Conservation (phyloP, 257 asterid species). For the Solanum gandarillasii region DNA sequence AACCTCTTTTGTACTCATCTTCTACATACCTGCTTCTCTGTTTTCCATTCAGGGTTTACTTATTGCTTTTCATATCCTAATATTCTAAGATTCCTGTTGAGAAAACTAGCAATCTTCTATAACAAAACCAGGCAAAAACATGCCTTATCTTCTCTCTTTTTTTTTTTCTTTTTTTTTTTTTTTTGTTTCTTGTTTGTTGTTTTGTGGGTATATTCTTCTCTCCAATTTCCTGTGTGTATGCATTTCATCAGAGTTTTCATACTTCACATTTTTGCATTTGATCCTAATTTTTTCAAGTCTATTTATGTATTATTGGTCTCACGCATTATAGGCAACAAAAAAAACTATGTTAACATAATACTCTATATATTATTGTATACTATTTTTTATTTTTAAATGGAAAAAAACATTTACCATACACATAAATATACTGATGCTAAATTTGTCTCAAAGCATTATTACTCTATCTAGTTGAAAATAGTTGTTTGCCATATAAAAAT, state of each 20-base stretch:
- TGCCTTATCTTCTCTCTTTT: neutral
- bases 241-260: neutral
- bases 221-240: neutral
- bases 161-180: neutral
- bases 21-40: neutral
- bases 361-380: neutral
- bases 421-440: neutral
- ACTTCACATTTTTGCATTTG: neutral
- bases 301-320: neutral
- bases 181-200: neutral
- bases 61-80: neutral
- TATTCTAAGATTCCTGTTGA: neutral
- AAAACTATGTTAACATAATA: neutral
- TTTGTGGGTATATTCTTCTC: neutral
- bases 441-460: neutral
- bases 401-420: neutral
- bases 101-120: neutral
- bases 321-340: neutral
- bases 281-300: no score
- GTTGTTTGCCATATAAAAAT: neutral
- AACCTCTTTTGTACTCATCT: neutral
- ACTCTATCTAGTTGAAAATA: neutral
- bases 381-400: neutral
- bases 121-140: neutral
- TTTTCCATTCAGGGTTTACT: neutral